Evolutionary conservation across 345 rosid species (phyloP), one percentile per base, ranked within the genome.

Genomic region (Mangifera indica): DNA sequence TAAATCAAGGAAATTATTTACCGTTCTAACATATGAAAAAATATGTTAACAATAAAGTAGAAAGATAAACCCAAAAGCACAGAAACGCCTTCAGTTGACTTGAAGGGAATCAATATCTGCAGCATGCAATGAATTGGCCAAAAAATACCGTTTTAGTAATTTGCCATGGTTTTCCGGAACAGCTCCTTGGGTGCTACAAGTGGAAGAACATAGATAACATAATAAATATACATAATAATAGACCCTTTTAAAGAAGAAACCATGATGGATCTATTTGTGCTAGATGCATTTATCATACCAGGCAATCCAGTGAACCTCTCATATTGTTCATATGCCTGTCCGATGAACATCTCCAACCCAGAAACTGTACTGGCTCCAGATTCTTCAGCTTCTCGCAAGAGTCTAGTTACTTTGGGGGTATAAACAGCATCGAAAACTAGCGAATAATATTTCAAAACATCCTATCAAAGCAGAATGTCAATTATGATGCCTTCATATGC

Each of bases 391-490:
- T 95, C 98, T 69, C 85, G 79, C 80, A 95, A 78, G 49, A 95
- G 89, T 70, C 91, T 77, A 60, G 98, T 95, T 75, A 89, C 79
- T 86, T 79, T 91, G 0, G 98, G 98, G 70, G 93, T 89, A 78
- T 91, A 91, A 12, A 92, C 88, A 51, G 96, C 99, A 79, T 95
- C 93, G 32, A 92, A 95, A 59, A 92, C 97, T 46, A 92, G 78
- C 7, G 91, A 70, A 59, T 91, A 92, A 66, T 83, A 70, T 79
- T 80, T 89, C 86, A 95, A 83, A 71, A 85, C 93, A 76, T 81
- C 61, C 96, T 95, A 84, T 80, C 49, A 77, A 71, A 69, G 59
- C 5, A 60, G 3, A n/a, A 66, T 71, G 17, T 52, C 46, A 54
- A 60, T 44, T 57, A 59, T 25, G 24, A 56, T 52, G 60, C 53